Percentiles rank a stretch among this genome's conserved stretches.
Conservation (phyloP, 2,329 filamentous ascomycete genomes). For the Botryosphaeria dothidea region DNA sequence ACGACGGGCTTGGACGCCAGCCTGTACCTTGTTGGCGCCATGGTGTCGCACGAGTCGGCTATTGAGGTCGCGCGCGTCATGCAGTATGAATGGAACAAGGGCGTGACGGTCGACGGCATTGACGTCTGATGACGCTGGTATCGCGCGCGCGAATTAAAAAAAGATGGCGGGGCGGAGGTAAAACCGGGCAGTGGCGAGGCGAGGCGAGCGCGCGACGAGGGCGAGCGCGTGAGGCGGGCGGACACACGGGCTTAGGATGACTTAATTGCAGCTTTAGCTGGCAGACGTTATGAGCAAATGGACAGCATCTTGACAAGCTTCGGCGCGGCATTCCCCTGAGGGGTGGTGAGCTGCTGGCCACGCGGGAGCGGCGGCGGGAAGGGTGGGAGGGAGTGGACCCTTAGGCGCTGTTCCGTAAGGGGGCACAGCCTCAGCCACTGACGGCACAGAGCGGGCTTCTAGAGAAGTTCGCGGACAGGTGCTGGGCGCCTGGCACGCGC, state of each 20-base stretch:
- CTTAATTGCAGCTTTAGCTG: background rate
- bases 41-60: constrained; percentile 76
- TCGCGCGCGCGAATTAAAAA: constrained; percentile 6
- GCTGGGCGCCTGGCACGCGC: background rate
- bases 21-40: constrained; percentile 80
- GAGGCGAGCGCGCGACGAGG: background rate
- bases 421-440: constrained; percentile 13
- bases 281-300: constrained; percentile 6
- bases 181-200: constrained; percentile 2
- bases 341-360: background rate
- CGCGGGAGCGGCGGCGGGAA: background rate
- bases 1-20: constrained; percentile 80
- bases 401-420: background rate
- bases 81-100: constrained; percentile 86
- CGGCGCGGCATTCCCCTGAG: background rate
- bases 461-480: background rate
- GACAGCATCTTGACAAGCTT: background rate
- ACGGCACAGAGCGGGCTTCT: background rate
- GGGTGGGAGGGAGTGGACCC: background rate
- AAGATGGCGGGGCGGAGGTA: constrained; percentile 1
- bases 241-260: background rate
- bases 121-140: constrained; percentile 62
- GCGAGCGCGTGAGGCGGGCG: background rate
- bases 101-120: constrained; percentile 78
- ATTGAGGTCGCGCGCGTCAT: constrained; percentile 72